Evolutionary conservation across 352 stramenopile species (phyloP).

Genomic region (Elongisporangium senticosum): DNA sequence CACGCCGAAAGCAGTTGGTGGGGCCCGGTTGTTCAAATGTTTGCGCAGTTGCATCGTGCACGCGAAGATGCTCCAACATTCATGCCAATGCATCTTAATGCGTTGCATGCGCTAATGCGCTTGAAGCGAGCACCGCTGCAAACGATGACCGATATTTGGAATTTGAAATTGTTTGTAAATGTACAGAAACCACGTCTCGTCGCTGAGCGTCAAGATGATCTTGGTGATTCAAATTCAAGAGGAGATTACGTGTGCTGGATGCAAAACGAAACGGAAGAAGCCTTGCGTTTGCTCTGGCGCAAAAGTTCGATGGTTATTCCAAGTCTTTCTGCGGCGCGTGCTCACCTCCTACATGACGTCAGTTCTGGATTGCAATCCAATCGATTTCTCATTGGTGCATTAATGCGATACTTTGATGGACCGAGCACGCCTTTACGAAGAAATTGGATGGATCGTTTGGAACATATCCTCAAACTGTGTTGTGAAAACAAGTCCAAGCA

Average conservation of each 20-base stretch:
- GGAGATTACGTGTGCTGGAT: slow-evolving; percentile 30
- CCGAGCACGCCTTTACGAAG: not conserved
- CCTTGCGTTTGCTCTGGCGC: slow-evolving; percentile 31
- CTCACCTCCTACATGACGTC: slow-evolving; percentile 19
- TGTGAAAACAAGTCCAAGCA: not conserved
- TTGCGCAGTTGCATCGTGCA: slow-evolving; percentile 7
- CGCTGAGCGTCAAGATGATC: slow-evolving; percentile 2
- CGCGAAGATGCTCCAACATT: slow-evolving; percentile 30
- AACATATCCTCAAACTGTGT: not conserved
- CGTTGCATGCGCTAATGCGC: slow-evolving; percentile 49
- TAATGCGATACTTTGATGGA: slow-evolving; percentile 30
- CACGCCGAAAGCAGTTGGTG: slow-evolving; percentile 33
- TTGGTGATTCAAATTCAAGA: not conserved
- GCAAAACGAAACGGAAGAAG: slow-evolving; percentile 35
- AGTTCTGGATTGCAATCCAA: slow-evolving; percentile 5
- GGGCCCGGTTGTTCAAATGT: slow-evolving; percentile 15
- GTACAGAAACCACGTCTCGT: not conserved
- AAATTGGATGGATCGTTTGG: not conserved
- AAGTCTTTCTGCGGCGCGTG: slow-evolving; percentile 26
- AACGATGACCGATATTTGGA: slow-evolving; percentile 30
- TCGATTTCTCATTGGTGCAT: slow-evolving; percentile 18
- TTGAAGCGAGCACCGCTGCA: slow-evolving; percentile 36
- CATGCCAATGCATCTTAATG: slow-evolving; percentile 38
- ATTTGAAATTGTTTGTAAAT: slow-evolving; percentile 28
- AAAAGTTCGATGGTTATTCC: slow-evolving; percentile 23